A percentile compares a stretch with the other conserved stretches of the same genome.
Conservation (phyloP, 345 rosid species). For the Sonneratia caseolaris region DNA sequence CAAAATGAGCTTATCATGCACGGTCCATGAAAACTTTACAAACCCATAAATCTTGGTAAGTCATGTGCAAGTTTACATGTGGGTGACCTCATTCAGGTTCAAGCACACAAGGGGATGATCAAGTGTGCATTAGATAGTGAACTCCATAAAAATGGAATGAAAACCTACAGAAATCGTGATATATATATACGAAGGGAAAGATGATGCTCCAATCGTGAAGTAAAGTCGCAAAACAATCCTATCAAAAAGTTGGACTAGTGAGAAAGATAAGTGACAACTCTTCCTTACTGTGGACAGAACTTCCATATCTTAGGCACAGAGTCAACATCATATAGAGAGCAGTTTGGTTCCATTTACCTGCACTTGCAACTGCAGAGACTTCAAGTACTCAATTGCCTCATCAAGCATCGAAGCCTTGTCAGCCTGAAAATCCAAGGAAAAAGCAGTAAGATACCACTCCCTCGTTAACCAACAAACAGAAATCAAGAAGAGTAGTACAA, state of each 20-base stretch:
- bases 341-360: constrained; percentile 23
- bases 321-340: not conserved
- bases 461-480: not conserved
- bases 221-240: not conserved
- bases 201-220: not conserved
- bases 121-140: not conserved
- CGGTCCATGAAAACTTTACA: too few relatives aligned
- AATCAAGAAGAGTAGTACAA: not conserved
- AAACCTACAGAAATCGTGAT: not conserved
- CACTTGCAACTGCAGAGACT: constrained; percentile 49
- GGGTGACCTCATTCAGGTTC: too few relatives aligned
- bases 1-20: too few relatives aligned
- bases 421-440: constrained; percentile 19
- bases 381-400: constrained; percentile 51
- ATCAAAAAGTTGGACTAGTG: not conserved
- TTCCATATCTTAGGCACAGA: not conserved
- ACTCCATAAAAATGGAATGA: not conserved
- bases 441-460: not conserved
- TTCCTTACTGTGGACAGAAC: not conserved
- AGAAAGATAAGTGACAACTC: not conserved
- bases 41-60: too few relatives aligned
- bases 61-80: too few relatives aligned
- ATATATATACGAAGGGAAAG: not conserved
- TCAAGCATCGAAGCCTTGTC: constrained; percentile 62
- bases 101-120: not conserved